Evolutionary conservation across 495 filamentous ascomycete genomes (phyloP).

Genomic region (Sordaria brevicollis): DNA sequence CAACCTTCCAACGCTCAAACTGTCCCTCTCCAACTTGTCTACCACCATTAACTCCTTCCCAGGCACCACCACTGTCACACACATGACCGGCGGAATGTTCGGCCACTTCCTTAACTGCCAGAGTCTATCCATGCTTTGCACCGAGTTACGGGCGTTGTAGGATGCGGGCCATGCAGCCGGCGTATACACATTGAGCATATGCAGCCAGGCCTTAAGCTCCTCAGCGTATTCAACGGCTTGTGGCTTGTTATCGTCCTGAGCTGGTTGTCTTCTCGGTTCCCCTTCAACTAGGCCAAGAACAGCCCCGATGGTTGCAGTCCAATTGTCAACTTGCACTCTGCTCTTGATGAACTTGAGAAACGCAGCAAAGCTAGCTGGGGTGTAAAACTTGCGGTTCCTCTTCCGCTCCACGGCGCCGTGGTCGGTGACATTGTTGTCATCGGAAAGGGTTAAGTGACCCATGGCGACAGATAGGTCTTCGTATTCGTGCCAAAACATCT

Average conservation of each 20-base stretch:
- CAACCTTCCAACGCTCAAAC: conserved; percentile 5
- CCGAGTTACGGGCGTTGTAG: background rate
- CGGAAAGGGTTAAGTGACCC: rapidly evolving
- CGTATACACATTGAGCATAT: background rate
- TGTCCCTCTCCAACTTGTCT: conserved; percentile 6
- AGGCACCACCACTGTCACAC: conserved; percentile 27
- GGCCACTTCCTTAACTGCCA: conserved; percentile 9
- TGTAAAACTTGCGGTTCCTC: background rate
- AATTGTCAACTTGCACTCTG: background rate
- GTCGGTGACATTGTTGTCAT: background rate
- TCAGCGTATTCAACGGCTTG: background rate
- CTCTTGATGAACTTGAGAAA: background rate
- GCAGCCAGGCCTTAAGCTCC: background rate
- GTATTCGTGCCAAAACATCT: conserved; percentile 1
- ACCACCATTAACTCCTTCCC: conserved; percentile 10
- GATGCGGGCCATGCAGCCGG: background rate
- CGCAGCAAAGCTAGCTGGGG: background rate
- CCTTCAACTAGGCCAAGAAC: background rate
- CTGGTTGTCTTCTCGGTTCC: background rate
- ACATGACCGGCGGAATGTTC: conserved; percentile 25
- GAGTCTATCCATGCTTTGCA: background rate
- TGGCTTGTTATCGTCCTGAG: background rate
- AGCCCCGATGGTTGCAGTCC: background rate
- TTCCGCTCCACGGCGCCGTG: background rate
- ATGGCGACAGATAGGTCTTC: background rate